Base-by-base conservation (phyloP, 805 yeast genomes). In the Saccharomycopsis guyanensis region DNA sequence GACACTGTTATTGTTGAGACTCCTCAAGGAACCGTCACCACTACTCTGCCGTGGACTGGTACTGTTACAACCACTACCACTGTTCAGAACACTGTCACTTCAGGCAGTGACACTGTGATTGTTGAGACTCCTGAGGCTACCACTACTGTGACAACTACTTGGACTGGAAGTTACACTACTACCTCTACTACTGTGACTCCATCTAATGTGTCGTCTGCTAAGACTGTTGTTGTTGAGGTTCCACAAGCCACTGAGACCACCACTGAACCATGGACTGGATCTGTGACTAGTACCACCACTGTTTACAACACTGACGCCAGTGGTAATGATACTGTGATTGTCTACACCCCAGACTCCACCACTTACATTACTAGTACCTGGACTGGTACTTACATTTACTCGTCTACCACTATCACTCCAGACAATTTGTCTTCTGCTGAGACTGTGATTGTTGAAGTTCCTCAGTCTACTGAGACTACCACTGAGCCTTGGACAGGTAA, bases 191-290 rank as follows among this genome's bases (percentile, higher is more conserved):
- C 42, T 15, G 18, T 38, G 27, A 25, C 19, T 25, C 42, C 27
- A 13, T 18, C 18, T 15, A 25, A 29, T 25, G 31, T 15, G 18
- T 22, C 16, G 19, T 8, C 33, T 25, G 20, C 33, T 23, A 22
- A 22, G 22, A 18, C 29, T 16, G 16, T 46, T 8, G 22, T 39
- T 16, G 25, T 42, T 27, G n/a, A 18, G 15, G 15, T 29, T n/a
- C 50, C 50, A 29, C 18, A 37, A 32, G 12, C 31, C 20, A 46
- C 46, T 16, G 16, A 12, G 13, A 40, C 44, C 25, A 32, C 24
- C 2, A 42, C 42, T 22, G 36, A 27, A 15, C 40, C 37, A 23
- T 46, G 46, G 50, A 36, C 42, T 19, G 42, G 39, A 25, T 29
- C 50, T 19, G 22, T 15, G 16, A 37, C 42, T 16, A 41, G 43